A percentile compares a stretch with the other conserved stretches of the same genome.
phyloP scores from a whole-genome alignment of 306 rosid genomes.

The Cotoneaster glaucophyllus region DNA sequence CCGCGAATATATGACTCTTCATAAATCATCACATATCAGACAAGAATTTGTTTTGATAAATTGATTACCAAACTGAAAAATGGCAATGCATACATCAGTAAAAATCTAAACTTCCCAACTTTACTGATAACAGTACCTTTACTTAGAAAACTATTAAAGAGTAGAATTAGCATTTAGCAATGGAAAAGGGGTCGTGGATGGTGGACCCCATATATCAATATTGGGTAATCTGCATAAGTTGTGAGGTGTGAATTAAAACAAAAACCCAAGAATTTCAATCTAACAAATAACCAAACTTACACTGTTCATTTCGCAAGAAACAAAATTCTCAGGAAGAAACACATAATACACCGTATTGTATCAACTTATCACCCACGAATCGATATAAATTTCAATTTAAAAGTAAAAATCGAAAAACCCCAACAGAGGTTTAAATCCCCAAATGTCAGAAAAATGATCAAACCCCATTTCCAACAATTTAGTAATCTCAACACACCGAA shows the following conservation, averaged over 20 bases:
- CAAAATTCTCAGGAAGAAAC: not conserved
- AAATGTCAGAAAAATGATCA: not conserved
- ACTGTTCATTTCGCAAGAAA: not conserved
- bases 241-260: not conserved
- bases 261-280: not conserved
- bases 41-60: not conserved
- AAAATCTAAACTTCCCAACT: not conserved
- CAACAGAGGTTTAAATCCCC: not conserved
- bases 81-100: not conserved
- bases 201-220: not conserved
- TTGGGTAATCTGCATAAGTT: not conserved
- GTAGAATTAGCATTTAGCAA: not conserved
- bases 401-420: not conserved
- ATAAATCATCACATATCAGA: not conserved
- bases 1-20: not conserved
- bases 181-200: not conserved
- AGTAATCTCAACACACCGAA: not conserved
- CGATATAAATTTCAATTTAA: not conserved
- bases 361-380: conserved; percentile 5
- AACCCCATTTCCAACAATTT: not conserved
- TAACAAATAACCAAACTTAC: conserved; percentile 5
- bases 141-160: not conserved
- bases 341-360: not conserved
- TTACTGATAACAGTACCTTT: not conserved
- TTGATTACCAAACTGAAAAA: not conserved